These are phyloP conservation scores for Cryphonectria nitschkei DNA, from an alignment of 2,329 filamentous ascomycete genomes.

Conservation along the genomic window DNA sequence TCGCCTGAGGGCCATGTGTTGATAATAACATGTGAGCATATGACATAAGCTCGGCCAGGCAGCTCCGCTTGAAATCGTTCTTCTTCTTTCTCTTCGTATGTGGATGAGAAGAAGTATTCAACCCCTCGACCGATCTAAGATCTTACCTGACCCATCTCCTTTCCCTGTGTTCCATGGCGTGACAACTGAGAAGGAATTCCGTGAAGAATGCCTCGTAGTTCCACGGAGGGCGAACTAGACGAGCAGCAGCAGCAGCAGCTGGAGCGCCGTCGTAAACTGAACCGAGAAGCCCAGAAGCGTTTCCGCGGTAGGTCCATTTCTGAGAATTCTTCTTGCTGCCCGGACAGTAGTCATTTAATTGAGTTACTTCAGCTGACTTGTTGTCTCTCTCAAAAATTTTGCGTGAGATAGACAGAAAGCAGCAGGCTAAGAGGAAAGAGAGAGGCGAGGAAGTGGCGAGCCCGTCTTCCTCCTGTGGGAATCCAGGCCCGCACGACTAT, in stretches of 20 bases:
- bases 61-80: no score
- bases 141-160: background rate
- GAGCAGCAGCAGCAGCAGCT: constrained; percentile 3
- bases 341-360: background rate
- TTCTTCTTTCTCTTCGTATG: no score
- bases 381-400: background rate
- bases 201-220: background rate
- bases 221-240: background rate
- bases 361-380: background rate
- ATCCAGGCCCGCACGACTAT: background rate
- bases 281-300: background rate
- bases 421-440: background rate
- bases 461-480: background rate
- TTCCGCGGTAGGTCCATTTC: background rate
- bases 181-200: background rate
- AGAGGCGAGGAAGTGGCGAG: background rate
- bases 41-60: no score
- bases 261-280: background rate
- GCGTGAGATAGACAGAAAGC: background rate
- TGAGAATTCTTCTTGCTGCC: background rate
- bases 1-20: no score
- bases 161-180: background rate
- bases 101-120: background rate
- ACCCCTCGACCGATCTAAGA: background rate
- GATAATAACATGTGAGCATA: no score